These are phyloP conservation scores for Escovopsis sp. DNA, from an alignment of 2,329 filamentous ascomycete species.

Conservation along the genomic window DNA sequence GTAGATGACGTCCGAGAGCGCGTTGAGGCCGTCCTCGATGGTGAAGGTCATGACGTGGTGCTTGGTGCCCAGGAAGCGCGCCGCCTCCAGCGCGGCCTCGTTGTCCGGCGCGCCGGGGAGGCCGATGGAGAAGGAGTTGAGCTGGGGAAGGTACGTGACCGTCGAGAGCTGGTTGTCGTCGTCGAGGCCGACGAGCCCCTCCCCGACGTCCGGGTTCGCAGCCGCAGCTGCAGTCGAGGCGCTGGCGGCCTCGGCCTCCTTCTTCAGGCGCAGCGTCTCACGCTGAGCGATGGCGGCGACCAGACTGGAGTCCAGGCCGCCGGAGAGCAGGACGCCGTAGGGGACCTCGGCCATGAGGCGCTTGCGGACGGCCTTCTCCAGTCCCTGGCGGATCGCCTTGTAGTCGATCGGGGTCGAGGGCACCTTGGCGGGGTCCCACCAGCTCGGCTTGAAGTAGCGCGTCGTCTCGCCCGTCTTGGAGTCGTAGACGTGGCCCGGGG, in stretches of 20 bases:
- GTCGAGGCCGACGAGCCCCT: constrained; percentile 83
- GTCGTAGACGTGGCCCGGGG: constrained; percentile 90
- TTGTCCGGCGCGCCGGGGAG: constrained; percentile 87
- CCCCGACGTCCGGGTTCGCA: constrained; percentile 41
- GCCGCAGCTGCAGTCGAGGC: constrained; percentile 22
- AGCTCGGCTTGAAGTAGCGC: constrained; percentile 80
- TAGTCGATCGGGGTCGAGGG: constrained; percentile 71
- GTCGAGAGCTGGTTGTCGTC: constrained; percentile 81
- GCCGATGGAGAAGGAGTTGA: constrained; percentile 98
- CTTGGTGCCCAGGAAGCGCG: constrained; percentile 92
- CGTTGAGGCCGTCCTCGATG: constrained; percentile 91
- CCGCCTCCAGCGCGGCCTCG: constrained; percentile 79
- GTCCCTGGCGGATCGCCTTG: constrained; percentile 61
- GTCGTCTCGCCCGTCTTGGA: constrained; percentile 75
- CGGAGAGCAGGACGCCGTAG: constrained; percentile 89
- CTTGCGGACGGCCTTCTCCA: constrained; percentile 89
- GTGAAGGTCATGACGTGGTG: constrained; percentile 98
- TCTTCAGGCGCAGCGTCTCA: constrained; percentile 66
- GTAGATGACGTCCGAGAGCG: constrained; percentile 92
- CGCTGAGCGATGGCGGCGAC: constrained; percentile 91
- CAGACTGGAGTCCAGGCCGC: constrained; percentile 88
- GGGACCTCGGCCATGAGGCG: constrained; percentile 97
- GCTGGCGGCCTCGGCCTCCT: constrained; percentile 38
- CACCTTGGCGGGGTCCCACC: constrained; percentile 73
- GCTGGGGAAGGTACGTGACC: constrained; percentile 78